Base-by-base conservation (phyloP, 768 basidiomycete species). In the Tylopilus plumbeoviolaceoides region DNA sequence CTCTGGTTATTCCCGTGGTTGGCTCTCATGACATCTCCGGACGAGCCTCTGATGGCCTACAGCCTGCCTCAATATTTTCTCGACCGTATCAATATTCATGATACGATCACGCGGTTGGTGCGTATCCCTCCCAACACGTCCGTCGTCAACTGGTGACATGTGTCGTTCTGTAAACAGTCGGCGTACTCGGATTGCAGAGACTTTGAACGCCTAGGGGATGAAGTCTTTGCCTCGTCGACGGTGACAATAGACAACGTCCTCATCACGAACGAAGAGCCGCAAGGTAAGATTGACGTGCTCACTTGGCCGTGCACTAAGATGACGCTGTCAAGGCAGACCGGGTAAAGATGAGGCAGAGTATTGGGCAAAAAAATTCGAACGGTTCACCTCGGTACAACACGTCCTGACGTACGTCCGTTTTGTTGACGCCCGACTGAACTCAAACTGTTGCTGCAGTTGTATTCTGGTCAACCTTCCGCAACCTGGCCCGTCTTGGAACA, bases 391-490 rank as follows among this genome's bases (percentile, higher is more conserved):
- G 36, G 45, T 52, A 18, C 65, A 67, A 40, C 65, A 66, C 31
- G 7, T 67, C 30, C 27, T 60, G 55, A 67, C 60, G 65, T 60
- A 11, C 42, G 59, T 60, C n/a, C 33, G 12, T 40, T 23, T 38
- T 5, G 28, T 23, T n/a, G n/a, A 21, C 44, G 12, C 43, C 17
- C 14, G 3, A 40, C 40, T 18, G 23, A 51, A 10, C 18, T n/a
- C 6, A 47, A 35, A 6, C 23, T 7, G 17, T 5, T 14, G 18
- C 8, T 27, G 44, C 23, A 64, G 65, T n/a, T 60, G 60, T 30
- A 42, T 64, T 44, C 44, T 66, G 28, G 60, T 64, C 18, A 58
- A 64, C 54, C 65, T 66, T 41, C 64, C 65, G 7, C 63, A 66
- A 42, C 65, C 65, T 38, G 49, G 30, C 3, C 55, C 55, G 1